Base-by-base conservation (phyloP, 345 rosid genomes). In the Camelina neglecta region DNA sequence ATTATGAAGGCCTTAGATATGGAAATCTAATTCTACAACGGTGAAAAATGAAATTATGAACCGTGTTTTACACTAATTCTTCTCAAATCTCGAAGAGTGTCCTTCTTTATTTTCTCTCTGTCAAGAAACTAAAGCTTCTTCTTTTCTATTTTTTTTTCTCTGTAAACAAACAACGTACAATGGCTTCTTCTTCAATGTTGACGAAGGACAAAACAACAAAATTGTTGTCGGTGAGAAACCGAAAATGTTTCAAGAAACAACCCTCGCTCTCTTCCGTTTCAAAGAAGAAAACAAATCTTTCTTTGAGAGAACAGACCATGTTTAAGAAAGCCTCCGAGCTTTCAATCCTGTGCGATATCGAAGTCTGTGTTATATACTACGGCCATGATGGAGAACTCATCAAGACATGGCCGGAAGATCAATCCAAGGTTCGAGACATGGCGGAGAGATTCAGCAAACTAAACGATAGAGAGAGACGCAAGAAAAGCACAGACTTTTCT, bases 401-500 rank as follows among this genome's bases (percentile, higher is more conserved):
- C 38, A 23, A 8, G 21, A 29, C 70, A 2, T 73, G 33, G 11
- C 76, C 70, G 1, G 38, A 73, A n/a, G 71, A 63, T 44, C 6
- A 55, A 26, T 6, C 39, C 1, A 65, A 54, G 11, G 77, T 55
- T 1, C 23, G 18, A 64, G 48, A 20, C 6, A 33, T 73, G 55
- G 48, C 56, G 0, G 48, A 55, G 35, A 54, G 63, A 18, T 64
- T 31, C 21, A 54, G 2, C 26, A 33, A 1, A 2, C 9, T 64
- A 7, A 42, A 31, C 26, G 47, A 42, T 5, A 1, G 2, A 29
- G 64, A 55, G 3, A 55, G 12, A 11, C 38, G 39, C 1, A 73
- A 73, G 57, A 73, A 73, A 44, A 73, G 18, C 47, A 31, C 18
- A 0, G 55, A 54, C 16, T 71, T 73, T 18, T 73, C 63, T 6